Percentiles rank a stretch among this genome's conserved stretches.
These are phyloP conservation scores for Monsonia emarginata DNA, from an alignment of 441 rosid species.

Conservation along the genomic window DNA sequence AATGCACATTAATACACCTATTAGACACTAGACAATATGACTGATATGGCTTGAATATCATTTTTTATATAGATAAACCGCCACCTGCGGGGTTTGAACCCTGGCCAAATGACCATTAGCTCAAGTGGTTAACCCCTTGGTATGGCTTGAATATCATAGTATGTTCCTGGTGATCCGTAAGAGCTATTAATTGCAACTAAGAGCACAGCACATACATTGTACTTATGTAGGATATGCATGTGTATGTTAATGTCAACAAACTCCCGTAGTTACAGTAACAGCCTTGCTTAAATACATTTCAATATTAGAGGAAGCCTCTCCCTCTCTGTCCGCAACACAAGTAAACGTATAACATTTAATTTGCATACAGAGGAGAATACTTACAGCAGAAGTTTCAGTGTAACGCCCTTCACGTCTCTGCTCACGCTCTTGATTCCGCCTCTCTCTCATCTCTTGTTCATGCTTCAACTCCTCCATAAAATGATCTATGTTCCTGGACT, in stretches of 20 bases:
- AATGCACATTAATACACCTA: not conserved
- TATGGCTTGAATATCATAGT: not conserved
- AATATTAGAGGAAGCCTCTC: not conserved
- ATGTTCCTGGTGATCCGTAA: not conserved
- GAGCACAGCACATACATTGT: no score
- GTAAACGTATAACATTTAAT: not conserved
- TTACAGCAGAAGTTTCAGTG: slow-evolving; percentile 57
- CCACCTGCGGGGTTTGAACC: no score
- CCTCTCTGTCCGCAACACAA: not conserved
- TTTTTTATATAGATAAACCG: no score
- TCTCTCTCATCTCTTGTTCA: slow-evolving; percentile 96
- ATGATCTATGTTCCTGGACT: slow-evolving; percentile 80
- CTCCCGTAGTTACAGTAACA: not conserved
- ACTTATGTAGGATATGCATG: no score
- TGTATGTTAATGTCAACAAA: no score
- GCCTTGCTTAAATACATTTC: not conserved
- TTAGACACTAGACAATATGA: not conserved
- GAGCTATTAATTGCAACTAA: not conserved
- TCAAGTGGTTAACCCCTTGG: no score
- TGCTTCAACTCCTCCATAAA: slow-evolving; percentile 98
- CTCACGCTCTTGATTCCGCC: slow-evolving; percentile 90
- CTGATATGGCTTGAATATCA: not conserved
- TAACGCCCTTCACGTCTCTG: slow-evolving; percentile 67
- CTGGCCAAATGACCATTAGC: no score
- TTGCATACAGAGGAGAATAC: slow-evolving; percentile 15